Evolutionary conservation across 441 rosid species (phyloP).

Genomic region (Metrosideros polymorpha): DNA sequence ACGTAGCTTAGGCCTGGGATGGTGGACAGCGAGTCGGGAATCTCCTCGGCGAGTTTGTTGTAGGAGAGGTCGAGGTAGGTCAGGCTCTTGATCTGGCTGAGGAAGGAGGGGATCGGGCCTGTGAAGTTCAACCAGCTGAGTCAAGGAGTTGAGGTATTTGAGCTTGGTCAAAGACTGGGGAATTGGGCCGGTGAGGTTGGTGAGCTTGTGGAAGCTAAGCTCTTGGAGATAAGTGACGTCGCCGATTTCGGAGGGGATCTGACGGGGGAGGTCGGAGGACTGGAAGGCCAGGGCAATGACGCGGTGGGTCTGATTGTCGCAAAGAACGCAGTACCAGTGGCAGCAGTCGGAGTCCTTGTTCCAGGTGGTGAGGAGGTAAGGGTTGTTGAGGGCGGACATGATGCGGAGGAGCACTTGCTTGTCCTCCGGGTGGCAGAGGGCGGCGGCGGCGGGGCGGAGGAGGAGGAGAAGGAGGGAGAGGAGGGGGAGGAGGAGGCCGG

Average conservation of each 20-base stretch:
- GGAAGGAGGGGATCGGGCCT: neutral
- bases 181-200: conserved; percentile 4
- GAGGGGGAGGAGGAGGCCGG: neutral
- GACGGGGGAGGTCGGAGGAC: neutral
- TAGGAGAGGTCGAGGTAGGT: neutral
- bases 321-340: neutral
- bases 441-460: neutral
- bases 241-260: neutral
- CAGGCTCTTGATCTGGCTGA: neutral
- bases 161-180: neutral
- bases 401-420: conserved; percentile 2
- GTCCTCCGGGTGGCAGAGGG: neutral
- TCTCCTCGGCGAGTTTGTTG: neutral
- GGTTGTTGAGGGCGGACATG: neutral
- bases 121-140: neutral
- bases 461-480: neutral
- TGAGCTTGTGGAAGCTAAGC: neutral
- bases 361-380: neutral
- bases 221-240: neutral
- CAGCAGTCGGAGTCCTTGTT: conserved; percentile 1
- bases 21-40: neutral
- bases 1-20: neutral
- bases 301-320: neutral
- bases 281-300: neutral
- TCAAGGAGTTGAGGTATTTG: neutral